A percentile compares a stretch with the other conserved stretches of the same genome.
Evolutionary conservation across 129 eudicot species (phyloP).

Genomic region (Centaurea solstitialis): DNA sequence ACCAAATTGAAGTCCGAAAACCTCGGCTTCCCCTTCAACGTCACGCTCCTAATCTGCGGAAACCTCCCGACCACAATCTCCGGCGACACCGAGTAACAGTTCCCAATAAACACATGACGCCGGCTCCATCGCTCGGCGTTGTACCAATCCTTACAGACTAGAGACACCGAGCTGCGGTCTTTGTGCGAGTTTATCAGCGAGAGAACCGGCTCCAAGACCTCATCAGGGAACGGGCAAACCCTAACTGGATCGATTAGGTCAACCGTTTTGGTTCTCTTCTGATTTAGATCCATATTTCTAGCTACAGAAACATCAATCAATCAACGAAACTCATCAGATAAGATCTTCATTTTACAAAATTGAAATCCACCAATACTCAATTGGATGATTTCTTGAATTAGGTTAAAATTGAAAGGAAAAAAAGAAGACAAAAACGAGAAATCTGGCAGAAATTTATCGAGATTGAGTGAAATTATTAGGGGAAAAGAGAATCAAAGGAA

Average conservation of each 20-base stretch:
- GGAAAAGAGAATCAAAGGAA: conserved; percentile 3
- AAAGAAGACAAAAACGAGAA: not conserved
- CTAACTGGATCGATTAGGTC: conserved; percentile 29
- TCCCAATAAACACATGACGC: conserved; percentile 65
- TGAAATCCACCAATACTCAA: not conserved
- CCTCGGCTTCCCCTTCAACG: conserved; percentile 65
- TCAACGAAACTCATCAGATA: conserved; percentile 7
- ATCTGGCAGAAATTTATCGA: conserved; percentile 1
- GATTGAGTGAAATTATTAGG: conserved; percentile 16
- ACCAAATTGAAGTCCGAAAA: conserved; percentile 76
- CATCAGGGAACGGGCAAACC: conserved; percentile 62
- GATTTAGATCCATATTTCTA: conserved; percentile 45
- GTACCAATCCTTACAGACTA: conserved; percentile 82
- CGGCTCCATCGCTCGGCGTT: conserved; percentile 80
- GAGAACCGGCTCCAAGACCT: conserved; percentile 69
- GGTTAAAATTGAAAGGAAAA: not conserved
- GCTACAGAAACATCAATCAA: conserved; percentile 10
- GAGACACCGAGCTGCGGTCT: conserved; percentile 71
- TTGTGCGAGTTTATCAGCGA: conserved; percentile 51
- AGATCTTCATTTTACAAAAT: not conserved
- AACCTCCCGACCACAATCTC: conserved; percentile 61
- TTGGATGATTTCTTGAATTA: not conserved
- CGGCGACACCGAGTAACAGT: conserved; percentile 70
- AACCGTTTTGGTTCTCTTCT: conserved; percentile 10
- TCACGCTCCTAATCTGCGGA: conserved; percentile 52